A percentile compares a stretch with the other conserved stretches of the same genome.
phyloP scores from a whole-genome alignment of 2,329 filamentous ascomycete genomes.

The Alternaria gaisen region DNA sequence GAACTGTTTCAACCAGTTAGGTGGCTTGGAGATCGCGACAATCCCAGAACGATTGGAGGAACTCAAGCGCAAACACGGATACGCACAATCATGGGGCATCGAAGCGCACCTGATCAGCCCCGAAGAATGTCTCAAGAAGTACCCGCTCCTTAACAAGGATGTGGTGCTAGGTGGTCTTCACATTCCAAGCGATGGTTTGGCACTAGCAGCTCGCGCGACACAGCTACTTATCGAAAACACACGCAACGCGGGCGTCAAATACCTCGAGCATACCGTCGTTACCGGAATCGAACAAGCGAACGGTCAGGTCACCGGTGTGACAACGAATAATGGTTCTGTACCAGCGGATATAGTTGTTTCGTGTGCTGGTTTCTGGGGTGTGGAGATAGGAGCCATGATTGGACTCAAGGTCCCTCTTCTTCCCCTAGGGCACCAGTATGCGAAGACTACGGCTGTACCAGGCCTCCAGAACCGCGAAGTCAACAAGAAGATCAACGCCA shows the following conservation, averaged over 20 bases:
- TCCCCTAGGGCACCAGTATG: slow-evolving; percentile 71
- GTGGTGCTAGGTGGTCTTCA: slow-evolving; percentile 67
- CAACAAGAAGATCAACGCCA: slow-evolving; percentile 56
- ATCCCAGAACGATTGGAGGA: slow-evolving; percentile 67
- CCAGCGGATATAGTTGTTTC: slow-evolving; percentile 69
- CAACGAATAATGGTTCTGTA: slow-evolving; percentile 59
- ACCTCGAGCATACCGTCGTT: slow-evolving; percentile 65
- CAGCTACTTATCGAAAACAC: slow-evolving; percentile 69
- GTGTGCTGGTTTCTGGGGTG: slow-evolving; percentile 72
- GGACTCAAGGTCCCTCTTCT: slow-evolving; percentile 66
- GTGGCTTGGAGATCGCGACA: slow-evolving; percentile 69
- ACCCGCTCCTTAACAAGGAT: slow-evolving; percentile 64
- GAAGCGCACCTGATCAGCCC: slow-evolving; percentile 61
- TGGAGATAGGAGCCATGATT: slow-evolving; percentile 70
- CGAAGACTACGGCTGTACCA: slow-evolving; percentile 66
- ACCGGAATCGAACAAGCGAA: slow-evolving; percentile 63
- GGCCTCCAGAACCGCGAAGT: slow-evolving; percentile 54
- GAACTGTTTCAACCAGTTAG: slow-evolving; percentile 70
- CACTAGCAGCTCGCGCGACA: slow-evolving; percentile 68
- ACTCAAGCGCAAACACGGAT: slow-evolving; percentile 69
- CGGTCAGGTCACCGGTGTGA: slow-evolving; percentile 65
- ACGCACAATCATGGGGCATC: slow-evolving; percentile 68
- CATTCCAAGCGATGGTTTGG: slow-evolving; percentile 69
- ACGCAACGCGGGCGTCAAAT: slow-evolving; percentile 65
- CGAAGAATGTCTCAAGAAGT: slow-evolving; percentile 63